phyloP scores from a whole-genome alignment of 192 early-diverging fungal genomes.

The Entrophospora sp. region DNA sequence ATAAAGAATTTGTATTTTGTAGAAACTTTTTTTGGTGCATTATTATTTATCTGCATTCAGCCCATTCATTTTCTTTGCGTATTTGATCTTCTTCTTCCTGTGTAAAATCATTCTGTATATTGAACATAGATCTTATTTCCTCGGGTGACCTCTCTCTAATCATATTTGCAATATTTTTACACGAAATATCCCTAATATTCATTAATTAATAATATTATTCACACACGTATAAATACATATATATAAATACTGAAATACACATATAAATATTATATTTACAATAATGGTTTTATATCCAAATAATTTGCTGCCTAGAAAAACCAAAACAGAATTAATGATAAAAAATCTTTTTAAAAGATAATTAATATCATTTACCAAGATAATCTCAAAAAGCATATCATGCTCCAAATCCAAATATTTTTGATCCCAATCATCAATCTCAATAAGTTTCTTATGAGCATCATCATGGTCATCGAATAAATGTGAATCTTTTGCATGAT shows the following conservation, averaged over 20 bases:
- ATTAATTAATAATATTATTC: not conserved
- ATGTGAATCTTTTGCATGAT: conserved; percentile 66
- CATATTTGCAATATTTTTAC: conserved; percentile 87
- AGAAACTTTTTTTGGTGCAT: too few relatives aligned
- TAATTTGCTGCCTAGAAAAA: conserved; percentile 73
- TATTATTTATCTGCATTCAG: conserved; percentile 43
- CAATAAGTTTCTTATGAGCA: conserved; percentile 53
- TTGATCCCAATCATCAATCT: conserved; percentile 75
- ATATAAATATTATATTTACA: conserved; percentile 22
- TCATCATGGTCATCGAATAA: conserved; percentile 43
- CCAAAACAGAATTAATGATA: not conserved
- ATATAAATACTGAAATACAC: not conserved
- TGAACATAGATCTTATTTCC: conserved; percentile 70
- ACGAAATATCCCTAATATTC: conserved; percentile 41
- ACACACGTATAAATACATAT: not conserved
- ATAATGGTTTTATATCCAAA: conserved; percentile 60
- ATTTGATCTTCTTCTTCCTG: conserved; percentile 62
- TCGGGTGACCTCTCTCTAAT: conserved; percentile 83
- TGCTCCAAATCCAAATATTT: conserved; percentile 72
- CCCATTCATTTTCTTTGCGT: conserved; percentile 56
- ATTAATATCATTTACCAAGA: conserved; percentile 29
- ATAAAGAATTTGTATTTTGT: too few relatives aligned
- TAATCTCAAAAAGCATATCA: conserved; percentile 75
- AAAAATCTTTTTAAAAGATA: not conserved
- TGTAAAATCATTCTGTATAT: conserved; percentile 63